phyloP scores from a whole-genome alignment of 2,329 filamentous ascomycete species.

The Sporothrix sp. region DNA sequence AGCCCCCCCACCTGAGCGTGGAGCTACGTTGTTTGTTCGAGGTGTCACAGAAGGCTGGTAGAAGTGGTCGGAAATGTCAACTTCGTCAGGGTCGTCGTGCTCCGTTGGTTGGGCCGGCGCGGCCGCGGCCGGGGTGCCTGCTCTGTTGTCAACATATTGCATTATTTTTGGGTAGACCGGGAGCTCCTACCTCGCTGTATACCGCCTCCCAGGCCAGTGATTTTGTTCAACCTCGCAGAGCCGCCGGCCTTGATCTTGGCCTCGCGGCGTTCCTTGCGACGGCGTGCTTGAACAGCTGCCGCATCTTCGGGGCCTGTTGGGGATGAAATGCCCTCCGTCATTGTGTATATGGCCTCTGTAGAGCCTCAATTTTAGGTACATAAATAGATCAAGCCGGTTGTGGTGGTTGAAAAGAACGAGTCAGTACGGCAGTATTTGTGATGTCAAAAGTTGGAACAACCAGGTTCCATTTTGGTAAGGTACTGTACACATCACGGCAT shows the following conservation, averaged over 20 bases:
- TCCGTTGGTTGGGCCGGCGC: conserved; percentile 19
- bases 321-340: conserved; percentile 32
- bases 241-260: conserved; percentile 69
- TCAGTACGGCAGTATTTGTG: no score
- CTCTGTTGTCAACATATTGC: no score
- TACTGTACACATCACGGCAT: no score
- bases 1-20: conserved; percentile 21
- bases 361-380: no score
- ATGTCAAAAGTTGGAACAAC: no score
- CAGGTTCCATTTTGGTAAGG: no score
- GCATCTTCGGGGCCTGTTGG: conserved; percentile 29
- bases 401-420: not conserved
- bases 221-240: conserved; percentile 60
- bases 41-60: conserved; percentile 44
- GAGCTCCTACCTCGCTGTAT: conserved; percentile 33
- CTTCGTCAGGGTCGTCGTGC: conserved; percentile 60
- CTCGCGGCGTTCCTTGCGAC: conserved; percentile 69
- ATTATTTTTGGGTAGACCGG: no score
- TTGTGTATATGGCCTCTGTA: conserved; percentile 18
- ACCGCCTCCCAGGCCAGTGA: conserved; percentile 59
- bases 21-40: conserved; percentile 26
- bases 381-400: not conserved
- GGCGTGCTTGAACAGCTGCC: conserved; percentile 52
- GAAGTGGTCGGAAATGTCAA: conserved; percentile 69
- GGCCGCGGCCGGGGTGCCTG: not conserved